These are phyloP conservation scores for Penicillium sp. DNA, from an alignment of 2,329 filamentous ascomycete species.

Conservation along the genomic window DNA sequence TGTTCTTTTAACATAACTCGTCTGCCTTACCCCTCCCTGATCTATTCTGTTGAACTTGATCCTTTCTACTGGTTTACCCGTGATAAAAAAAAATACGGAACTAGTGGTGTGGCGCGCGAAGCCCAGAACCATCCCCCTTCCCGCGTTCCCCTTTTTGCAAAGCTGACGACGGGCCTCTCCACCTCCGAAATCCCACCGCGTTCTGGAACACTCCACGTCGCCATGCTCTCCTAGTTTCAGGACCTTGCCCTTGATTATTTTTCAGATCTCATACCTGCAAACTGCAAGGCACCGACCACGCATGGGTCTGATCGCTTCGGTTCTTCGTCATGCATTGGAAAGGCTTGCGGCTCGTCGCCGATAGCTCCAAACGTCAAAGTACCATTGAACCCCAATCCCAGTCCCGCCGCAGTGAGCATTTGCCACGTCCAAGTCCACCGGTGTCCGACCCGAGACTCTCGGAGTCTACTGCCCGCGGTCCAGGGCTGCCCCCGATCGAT, in stretches of 20 bases:
- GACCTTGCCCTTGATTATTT: background rate
- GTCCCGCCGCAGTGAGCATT: conserved; percentile 39
- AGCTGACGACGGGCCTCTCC: conserved; percentile 24
- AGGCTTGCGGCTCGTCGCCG: conserved; percentile 37
- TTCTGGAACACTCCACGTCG: conserved; percentile 25
- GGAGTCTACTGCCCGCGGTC: conserved; percentile 35
- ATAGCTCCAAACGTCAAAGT: conserved; percentile 38
- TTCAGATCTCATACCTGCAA: background rate
- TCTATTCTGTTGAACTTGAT: no score
- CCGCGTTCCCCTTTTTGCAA: conserved; percentile 26
- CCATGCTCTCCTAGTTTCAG: conserved; percentile 14
- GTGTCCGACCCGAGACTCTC: conserved; percentile 33
- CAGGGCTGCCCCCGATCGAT: conserved; percentile 14
- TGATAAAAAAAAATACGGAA: background rate
- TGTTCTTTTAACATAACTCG: background rate
- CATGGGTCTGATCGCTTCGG: conserved; percentile 19
- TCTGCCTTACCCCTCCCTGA: background rate
- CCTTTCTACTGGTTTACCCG: background rate
- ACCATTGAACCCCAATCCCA: conserved; percentile 29
- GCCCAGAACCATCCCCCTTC: conserved; percentile 8
- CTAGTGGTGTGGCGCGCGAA: conserved; percentile 1
- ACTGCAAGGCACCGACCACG: conserved; percentile 11
- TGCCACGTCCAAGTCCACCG: conserved; percentile 34
- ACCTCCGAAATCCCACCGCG: conserved; percentile 23
- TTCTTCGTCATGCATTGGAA: conserved; percentile 42